A percentile compares a stretch with the other conserved stretches of the same genome.
Evolutionary conservation across 331 rosid species (phyloP).

Genomic region (Quercus lobata): DNA sequence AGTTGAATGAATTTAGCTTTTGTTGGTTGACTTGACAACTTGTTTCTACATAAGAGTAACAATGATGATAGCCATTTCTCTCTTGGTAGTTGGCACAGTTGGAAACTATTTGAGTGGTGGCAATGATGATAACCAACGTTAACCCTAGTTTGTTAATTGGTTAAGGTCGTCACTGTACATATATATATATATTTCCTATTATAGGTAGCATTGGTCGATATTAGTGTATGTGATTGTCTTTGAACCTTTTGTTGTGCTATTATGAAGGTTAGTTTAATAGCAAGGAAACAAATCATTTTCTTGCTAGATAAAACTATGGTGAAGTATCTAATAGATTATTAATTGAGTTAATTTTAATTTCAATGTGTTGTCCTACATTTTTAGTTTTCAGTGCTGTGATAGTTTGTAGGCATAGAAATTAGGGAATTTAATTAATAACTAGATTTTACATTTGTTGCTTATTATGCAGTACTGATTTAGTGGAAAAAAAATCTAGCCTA

Average conservation of each 20-base stretch:
- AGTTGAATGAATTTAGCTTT: conserved; percentile 1
- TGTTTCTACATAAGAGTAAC: background rate
- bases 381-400: background rate
- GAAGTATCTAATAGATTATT: background rate
- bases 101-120: background rate
- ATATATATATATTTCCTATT: background rate
- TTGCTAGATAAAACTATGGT: background rate
- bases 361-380: background rate
- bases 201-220: background rate
- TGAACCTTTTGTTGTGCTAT: background rate
- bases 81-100: background rate
- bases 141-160: background rate
- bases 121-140: too few species aligned
- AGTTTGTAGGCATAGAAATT: background rate
- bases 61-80: background rate
- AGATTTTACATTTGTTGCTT: background rate
- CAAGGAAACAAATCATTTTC: background rate
- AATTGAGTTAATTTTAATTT: background rate
- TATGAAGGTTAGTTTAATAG: background rate
- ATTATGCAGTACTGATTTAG: background rate
- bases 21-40: background rate
- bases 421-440: background rate
- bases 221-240: background rate
- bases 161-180: background rate
- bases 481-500: background rate